These are phyloP conservation scores for Phalaenopsis hybrid DNA, from an alignment of 116 monocot species.

Conservation along the genomic window DNA sequence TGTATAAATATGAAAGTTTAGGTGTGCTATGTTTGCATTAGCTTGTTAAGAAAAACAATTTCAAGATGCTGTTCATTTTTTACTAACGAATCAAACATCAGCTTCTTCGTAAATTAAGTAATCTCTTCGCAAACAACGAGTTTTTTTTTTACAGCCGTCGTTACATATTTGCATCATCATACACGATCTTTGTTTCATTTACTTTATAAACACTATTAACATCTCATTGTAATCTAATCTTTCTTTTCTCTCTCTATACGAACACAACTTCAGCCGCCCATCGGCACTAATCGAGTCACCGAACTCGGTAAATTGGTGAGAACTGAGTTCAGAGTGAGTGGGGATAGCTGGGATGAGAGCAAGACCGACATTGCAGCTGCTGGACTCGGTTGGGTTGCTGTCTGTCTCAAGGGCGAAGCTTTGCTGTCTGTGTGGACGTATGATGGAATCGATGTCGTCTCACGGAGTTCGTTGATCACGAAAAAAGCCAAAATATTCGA, in stretches of 20 bases:
- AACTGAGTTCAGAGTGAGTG: constrained; percentile 51
- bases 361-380: constrained; percentile 72
- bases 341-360: constrained; percentile 70
- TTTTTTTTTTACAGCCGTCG: too few species aligned
- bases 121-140: too few species aligned
- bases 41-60: too few species aligned
- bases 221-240: neutral
- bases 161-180: neutral
- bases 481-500: constrained; percentile 68
- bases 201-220: neutral
- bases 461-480: constrained; percentile 41
- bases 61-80: too few species aligned
- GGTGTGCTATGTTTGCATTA: too few species aligned
- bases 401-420: constrained; percentile 84
- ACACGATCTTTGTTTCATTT: neutral
- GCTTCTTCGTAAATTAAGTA: too few species aligned
- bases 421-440: constrained; percentile 81
- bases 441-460: constrained; percentile 70
- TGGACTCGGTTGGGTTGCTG: constrained; percentile 92
- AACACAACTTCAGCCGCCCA: constrained; percentile 60
- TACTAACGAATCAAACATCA: too few species aligned
- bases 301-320: constrained; percentile 86
- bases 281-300: constrained; percentile 49
- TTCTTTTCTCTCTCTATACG: neutral
- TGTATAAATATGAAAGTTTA: too few species aligned